phyloP scores from a whole-genome alignment of 805 yeast genomes.

The Sugiyamaella floridensis region DNA sequence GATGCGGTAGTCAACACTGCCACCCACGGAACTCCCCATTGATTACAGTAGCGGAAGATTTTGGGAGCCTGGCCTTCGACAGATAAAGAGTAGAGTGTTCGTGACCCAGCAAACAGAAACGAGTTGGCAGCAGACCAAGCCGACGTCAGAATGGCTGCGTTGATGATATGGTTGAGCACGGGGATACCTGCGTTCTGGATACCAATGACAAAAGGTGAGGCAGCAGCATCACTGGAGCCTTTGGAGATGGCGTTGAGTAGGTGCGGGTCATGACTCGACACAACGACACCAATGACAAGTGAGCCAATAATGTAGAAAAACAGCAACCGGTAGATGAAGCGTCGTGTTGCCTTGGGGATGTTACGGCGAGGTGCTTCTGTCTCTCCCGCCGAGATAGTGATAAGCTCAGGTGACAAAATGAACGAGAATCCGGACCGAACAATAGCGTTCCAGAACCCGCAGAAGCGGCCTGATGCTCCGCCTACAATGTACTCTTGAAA shows the following conservation, averaged over 20 bases:
- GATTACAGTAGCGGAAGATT: conserved; percentile 53
- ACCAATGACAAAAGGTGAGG: conserved; percentile 54
- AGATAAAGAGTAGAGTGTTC: conserved; percentile 51
- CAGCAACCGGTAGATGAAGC: conserved; percentile 66
- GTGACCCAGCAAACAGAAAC: conserved; percentile 52
- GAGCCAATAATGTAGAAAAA: conserved; percentile 61
- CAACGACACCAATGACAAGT: conserved; percentile 63
- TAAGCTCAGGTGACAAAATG: conserved; percentile 72
- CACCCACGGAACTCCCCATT: conserved; percentile 64
- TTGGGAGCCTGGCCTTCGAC: conserved; percentile 60
- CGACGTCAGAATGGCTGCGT: conserved; percentile 48
- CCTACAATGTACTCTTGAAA: conserved; percentile 44
- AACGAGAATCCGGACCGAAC: conserved; percentile 69
- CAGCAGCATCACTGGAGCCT: conserved; percentile 59
- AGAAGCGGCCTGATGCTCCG: conserved; percentile 56
- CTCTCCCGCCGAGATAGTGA: conserved; percentile 82
- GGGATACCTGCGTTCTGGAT: conserved; percentile 49
- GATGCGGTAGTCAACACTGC: conserved; percentile 60
- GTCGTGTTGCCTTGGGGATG: conserved; percentile 66
- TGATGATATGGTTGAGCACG: conserved; percentile 44
- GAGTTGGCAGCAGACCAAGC: conserved; percentile 55
- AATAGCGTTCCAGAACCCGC: conserved; percentile 56
- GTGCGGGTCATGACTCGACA: conserved; percentile 58
- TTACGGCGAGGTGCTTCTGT: conserved; percentile 72
- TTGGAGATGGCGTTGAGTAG: conserved; percentile 42